Evolutionary conservation across 2,329 filamentous ascomycete species (phyloP).

Genomic region (Periconia macrospinosa): DNA sequence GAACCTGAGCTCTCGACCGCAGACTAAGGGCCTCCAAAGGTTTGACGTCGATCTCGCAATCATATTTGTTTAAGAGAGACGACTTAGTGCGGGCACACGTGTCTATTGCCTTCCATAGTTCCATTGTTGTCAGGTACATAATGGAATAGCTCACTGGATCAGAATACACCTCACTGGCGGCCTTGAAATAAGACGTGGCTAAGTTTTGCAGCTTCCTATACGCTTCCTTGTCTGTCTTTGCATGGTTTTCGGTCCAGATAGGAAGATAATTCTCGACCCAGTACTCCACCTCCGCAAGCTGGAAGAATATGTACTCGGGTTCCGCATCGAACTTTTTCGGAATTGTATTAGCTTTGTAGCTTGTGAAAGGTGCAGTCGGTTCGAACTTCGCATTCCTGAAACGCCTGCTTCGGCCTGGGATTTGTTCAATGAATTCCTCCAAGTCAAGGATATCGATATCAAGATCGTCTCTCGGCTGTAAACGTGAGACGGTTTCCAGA

Average conservation of each 20-base stretch:
- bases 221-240: slow-evolving; percentile 9
- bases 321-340: slow-evolving; percentile 6
- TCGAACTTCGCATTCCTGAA: slow-evolving; percentile 7
- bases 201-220: slow-evolving; percentile 18
- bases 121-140: slow-evolving; percentile 59
- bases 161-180: slow-evolving; percentile 15
- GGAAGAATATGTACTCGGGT: slow-evolving; percentile 16
- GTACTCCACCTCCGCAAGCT: slow-evolving; percentile 48
- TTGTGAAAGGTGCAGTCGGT: slow-evolving; percentile 9
- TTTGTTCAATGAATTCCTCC: slow-evolving; percentile 16
- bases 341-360: slow-evolving; percentile 7
- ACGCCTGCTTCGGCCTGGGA: slow-evolving; percentile 6
- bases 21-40: slow-evolving; percentile 53
- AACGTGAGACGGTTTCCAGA: background rate
- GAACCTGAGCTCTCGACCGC: slow-evolving; percentile 48
- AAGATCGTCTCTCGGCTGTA: slow-evolving; percentile 20
- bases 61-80: slow-evolving; percentile 52
- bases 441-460: slow-evolving; percentile 16
- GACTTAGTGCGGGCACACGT: slow-evolving; percentile 44
- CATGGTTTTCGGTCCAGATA: slow-evolving; percentile 41
- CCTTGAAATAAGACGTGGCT: slow-evolving; percentile 34
- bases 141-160: slow-evolving; percentile 44
- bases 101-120: slow-evolving; percentile 64
- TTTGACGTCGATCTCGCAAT: slow-evolving; percentile 45
- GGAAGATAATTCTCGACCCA: slow-evolving; percentile 51